Evolutionary conservation across 306 rosid species (phyloP).

Genomic region (Mimosa bimucronata): DNA sequence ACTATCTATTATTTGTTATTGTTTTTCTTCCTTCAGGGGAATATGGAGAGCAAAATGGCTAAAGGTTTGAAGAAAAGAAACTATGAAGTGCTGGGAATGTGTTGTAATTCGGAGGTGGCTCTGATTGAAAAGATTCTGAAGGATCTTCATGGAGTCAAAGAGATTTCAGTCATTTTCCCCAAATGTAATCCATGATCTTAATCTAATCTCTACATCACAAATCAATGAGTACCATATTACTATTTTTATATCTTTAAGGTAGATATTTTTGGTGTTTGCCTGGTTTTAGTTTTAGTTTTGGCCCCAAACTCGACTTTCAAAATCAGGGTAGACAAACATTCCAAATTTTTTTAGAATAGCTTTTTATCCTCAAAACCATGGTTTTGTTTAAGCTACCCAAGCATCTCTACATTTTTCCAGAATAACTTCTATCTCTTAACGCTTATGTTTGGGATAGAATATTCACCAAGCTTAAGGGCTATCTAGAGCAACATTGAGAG

Average conservation of each 20-base stretch:
- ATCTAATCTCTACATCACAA: slow-evolving; percentile 68
- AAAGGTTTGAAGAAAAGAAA: slow-evolving; percentile 61
- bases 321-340: no score
- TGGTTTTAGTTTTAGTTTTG: no score
- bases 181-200: slow-evolving; percentile 69
- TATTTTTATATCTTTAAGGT: background rate
- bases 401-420: no score
- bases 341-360: no score
- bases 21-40: slow-evolving; percentile 11
- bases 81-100: slow-evolving; percentile 85
- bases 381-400: no score
- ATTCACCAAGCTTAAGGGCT: no score
- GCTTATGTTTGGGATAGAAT: no score
- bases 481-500: no score
- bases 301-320: no score
- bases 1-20: background rate
- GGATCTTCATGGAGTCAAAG: slow-evolving; percentile 68
- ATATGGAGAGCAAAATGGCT: slow-evolving; percentile 23
- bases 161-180: slow-evolving; percentile 62
- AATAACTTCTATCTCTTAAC: no score
- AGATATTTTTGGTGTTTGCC: background rate
- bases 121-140: slow-evolving; percentile 69
- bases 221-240: slow-evolving; percentile 51
- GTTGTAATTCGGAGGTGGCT: slow-evolving; percentile 80
- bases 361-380: no score